Conservation (phyloP, 2,329 filamentous ascomycete species). For the Teratosphaeria epicoccoides region DNA sequence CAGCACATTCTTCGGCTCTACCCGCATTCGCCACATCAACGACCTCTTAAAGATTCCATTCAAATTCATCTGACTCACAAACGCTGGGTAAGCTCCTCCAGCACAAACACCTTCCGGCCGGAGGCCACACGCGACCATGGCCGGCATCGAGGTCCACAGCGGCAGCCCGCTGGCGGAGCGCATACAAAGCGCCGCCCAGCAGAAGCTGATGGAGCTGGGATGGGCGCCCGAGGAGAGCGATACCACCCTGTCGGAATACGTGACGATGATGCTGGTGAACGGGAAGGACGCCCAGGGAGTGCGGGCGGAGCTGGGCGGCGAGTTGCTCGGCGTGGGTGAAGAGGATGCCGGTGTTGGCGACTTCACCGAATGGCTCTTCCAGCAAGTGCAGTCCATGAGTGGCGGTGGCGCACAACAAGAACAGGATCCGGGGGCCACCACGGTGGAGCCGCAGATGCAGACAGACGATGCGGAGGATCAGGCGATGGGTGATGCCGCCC, state of each 20-base stretch:
- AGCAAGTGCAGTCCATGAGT: conserved; percentile 26
- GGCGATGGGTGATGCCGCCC: conserved; percentile 55
- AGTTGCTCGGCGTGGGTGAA: conserved; percentile 69
- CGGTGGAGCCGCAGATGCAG: conserved; percentile 1
- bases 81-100: background rate
- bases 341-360: conserved; percentile 74
- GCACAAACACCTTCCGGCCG: background rate
- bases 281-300: conserved; percentile 89
- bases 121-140: conserved; percentile 43
- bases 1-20: background rate
- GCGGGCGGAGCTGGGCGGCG: conserved; percentile 73
- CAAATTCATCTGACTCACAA: no score
- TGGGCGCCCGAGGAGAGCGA: conserved; percentile 78
- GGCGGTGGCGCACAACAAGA: conserved; percentile 3
- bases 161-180: conserved; percentile 77
- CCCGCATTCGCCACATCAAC: background rate
- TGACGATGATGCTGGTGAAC: conserved; percentile 93
- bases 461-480: conserved; percentile 43
- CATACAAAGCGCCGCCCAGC: conserved; percentile 71
- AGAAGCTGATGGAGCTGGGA: conserved; percentile 84
- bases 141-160: conserved; percentile 52
- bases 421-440: background rate
- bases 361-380: conserved; percentile 89
- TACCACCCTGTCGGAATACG: conserved; percentile 84
- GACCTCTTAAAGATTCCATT: background rate